Evolutionary conservation across 2,329 filamentous ascomycete species (phyloP), one percentile per base, ranked within the genome.

Genomic region (Escovopsis sp.): DNA sequence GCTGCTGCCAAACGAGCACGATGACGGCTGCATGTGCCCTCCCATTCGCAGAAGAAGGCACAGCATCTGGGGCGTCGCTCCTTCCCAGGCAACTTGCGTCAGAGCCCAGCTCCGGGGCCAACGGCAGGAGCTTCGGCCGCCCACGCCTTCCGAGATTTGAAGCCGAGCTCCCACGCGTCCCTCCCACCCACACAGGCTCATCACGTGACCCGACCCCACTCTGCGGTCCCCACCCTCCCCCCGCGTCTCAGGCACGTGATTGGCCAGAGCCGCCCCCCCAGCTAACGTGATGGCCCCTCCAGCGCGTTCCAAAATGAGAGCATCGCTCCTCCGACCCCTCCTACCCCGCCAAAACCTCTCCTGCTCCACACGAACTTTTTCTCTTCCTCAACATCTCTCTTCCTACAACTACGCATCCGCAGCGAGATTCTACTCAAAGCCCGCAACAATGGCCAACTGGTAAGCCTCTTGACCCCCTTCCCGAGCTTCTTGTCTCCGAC

Each of bases 371-470:
- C 57, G 50, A 59, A 52, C 57, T 56, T 60, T 56, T 49, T 51
- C 49, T 48, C 54, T 58, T 50, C 48, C 54, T 50, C 54, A 58
- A 54, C 55, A 61, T 52, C 52, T 56, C 48, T 51, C 56, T 46
- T 52, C 59, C 46, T 53, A 54, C 50, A 54, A 55, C 50, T 56
- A 57, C 47, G 46, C 39, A 48, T 41, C 51, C 34, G 43, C 55
- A 45, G 58, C 64, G 48, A 63, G 60, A 50, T 70, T 67, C 50
- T 63, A 60, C 50, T 63, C 60, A 58, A 62, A 81, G 56, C 61
- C 78, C 53, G 64, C 71, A 68, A 77, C 70, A 61, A 94, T 93
- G 85, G 41, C 48, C 43, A 64, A 68, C 55, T 76, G 76, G 65
- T 84, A 68, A 66, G 76, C 70, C 3, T 8, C 25, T 9, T 27